These are phyloP conservation scores for Porphyrellus sp. DNA, from an alignment of 1,284 basidiomycete species.

Conservation along the genomic window DNA sequence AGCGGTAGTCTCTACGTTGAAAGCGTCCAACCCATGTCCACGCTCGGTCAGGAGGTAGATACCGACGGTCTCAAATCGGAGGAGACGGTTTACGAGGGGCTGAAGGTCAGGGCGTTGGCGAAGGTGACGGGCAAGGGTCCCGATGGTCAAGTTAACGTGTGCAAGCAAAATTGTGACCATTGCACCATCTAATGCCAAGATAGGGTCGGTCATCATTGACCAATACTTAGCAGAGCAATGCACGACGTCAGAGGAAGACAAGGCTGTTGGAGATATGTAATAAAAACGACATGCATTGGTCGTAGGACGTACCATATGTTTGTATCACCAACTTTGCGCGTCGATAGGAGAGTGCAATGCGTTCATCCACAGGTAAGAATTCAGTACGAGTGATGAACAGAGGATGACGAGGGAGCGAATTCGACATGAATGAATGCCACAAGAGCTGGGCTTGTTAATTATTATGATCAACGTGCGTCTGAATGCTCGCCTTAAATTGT, in stretches of 20 bases:
- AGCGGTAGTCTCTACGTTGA: slow-evolving; percentile 59
- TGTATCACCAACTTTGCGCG: slow-evolving; percentile 45
- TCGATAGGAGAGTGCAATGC: slow-evolving; percentile 47
- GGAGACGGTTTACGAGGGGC: slow-evolving; percentile 43
- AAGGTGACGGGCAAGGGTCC: slow-evolving; percentile 48
- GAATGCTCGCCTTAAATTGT: too few species aligned
- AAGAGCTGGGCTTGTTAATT: too few species aligned
- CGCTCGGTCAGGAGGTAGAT: slow-evolving; percentile 53
- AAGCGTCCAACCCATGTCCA: slow-evolving; percentile 57
- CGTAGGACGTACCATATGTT: slow-evolving; percentile 42
- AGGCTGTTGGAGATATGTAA: slow-evolving; percentile 28
- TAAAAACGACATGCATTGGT: background rate
- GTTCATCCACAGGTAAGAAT: slow-evolving; percentile 43
- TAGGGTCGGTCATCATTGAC: slow-evolving; percentile 49
- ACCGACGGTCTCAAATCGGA: slow-evolving; percentile 49
- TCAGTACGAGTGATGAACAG: slow-evolving; percentile 45
- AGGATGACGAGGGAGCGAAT: slow-evolving; percentile 41
- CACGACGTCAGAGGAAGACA: slow-evolving; percentile 45
- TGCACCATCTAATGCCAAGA: slow-evolving; percentile 45
- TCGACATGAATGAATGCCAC: too few species aligned
- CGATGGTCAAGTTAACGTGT: slow-evolving; percentile 48
- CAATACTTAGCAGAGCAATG: slow-evolving; percentile 46
- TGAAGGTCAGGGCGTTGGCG: slow-evolving; percentile 46
- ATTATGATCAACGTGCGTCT: too few species aligned
- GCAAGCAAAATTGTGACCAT: slow-evolving; percentile 48